phyloP scores from a whole-genome alignment of 768 basidiomycete species.

The Chalciporus piperatus region DNA sequence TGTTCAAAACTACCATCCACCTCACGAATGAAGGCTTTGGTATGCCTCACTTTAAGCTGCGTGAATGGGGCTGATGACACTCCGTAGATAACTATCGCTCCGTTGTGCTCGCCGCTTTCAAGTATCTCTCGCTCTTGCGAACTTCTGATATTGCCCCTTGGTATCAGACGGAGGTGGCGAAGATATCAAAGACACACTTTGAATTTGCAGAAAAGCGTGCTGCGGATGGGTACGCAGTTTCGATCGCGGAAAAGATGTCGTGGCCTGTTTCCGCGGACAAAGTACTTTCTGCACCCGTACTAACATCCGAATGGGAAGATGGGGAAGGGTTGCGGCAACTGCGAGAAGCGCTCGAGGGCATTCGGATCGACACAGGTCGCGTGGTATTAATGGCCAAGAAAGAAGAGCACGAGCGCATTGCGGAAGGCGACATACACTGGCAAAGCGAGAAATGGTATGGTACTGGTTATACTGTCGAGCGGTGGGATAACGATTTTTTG shows the following conservation, averaged over 20 bases:
- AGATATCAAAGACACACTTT: slow-evolving; percentile 72
- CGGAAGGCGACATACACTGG: slow-evolving; percentile 55
- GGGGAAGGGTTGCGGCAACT: slow-evolving; percentile 50
- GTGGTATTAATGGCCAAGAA: slow-evolving; percentile 79
- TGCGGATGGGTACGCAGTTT: slow-evolving; percentile 77
- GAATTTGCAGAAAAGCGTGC: slow-evolving; percentile 82
- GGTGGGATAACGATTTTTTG: slow-evolving; percentile 62
- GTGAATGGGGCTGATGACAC: slow-evolving; percentile 2
- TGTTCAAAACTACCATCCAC: slow-evolving; percentile 81
- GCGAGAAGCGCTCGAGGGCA: slow-evolving; percentile 55
- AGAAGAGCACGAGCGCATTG: slow-evolving; percentile 54
- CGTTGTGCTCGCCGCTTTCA: slow-evolving; percentile 67
- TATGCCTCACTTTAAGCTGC: slow-evolving; percentile 35
- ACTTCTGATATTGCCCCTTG: slow-evolving; percentile 57
- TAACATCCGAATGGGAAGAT: slow-evolving; percentile 73
- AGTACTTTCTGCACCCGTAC: slow-evolving; percentile 64
- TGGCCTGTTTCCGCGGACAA: slow-evolving; percentile 82
- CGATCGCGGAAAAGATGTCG: slow-evolving; percentile 69
- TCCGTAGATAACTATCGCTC: slow-evolving; percentile 62
- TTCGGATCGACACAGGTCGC: slow-evolving; percentile 59
- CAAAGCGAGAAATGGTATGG: slow-evolving; percentile 89
- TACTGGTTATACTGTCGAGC: slow-evolving; percentile 79
- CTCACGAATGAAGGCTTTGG: slow-evolving; percentile 86
- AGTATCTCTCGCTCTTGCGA: slow-evolving; percentile 73
- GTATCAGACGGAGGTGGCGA: slow-evolving; percentile 74